Conservation (phyloP, 192 early-diverging fungal genomes). For the Entophlyctis luteolus region DNA sequence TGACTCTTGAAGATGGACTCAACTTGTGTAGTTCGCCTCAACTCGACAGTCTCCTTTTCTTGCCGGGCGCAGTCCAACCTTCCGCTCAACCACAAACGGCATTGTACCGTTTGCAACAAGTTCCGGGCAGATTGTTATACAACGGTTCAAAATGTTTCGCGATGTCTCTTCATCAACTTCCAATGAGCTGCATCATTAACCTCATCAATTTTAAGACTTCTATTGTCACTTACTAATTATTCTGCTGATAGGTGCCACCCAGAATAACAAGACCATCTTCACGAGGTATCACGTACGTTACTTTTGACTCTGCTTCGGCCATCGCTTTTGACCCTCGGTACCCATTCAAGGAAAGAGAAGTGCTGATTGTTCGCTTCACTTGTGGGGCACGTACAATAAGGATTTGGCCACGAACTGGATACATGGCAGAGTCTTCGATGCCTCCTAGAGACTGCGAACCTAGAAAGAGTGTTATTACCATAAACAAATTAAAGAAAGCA, state of each 20-base stretch:
- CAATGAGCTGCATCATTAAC: slow-evolving; percentile 9
- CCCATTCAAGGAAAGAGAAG: background rate
- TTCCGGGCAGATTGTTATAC: slow-evolving; percentile 43
- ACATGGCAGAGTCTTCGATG: slow-evolving; percentile 67
- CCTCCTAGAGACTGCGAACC: slow-evolving; percentile 60
- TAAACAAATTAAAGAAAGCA: slow-evolving; percentile 15
- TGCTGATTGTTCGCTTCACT: slow-evolving; percentile 56
- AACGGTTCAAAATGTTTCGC: slow-evolving; percentile 38
- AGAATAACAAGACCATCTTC: slow-evolving; percentile 70
- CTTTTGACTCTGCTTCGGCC: slow-evolving; percentile 17
- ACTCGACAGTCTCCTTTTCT: slow-evolving; percentile 42
- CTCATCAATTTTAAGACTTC: background rate
- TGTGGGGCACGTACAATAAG: slow-evolving; percentile 70
- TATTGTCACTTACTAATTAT: slow-evolving; percentile 11
- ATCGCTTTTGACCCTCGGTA: background rate
- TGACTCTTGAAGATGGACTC: too few species aligned
- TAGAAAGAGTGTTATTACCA: background rate
- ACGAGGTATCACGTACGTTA: slow-evolving; percentile 83
- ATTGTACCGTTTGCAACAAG: slow-evolving; percentile 41
- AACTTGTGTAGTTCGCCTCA: slow-evolving; percentile 28
- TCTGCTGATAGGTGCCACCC: slow-evolving; percentile 63
- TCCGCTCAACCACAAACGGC: slow-evolving; percentile 37
- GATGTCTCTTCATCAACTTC: slow-evolving; percentile 32
- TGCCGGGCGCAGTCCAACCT: slow-evolving; percentile 46
- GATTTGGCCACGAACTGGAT: slow-evolving; percentile 77